Evolutionary conservation across 805 yeast species (phyloP), one percentile per base, ranked within the genome.

Genomic region (Saturnispora quitensis): DNA sequence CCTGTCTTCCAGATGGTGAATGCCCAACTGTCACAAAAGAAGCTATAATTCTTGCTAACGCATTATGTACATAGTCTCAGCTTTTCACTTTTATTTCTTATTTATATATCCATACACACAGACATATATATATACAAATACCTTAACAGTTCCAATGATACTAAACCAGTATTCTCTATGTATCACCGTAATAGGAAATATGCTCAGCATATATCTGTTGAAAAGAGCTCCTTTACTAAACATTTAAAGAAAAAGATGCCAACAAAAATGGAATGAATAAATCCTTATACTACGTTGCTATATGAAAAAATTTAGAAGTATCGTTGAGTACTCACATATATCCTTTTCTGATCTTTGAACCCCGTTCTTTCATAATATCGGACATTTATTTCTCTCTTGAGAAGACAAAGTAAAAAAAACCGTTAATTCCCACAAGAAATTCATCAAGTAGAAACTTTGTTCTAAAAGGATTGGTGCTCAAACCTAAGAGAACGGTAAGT

Each of bases 1-100:
- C 47, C 48, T 43, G 64, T 59, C 24, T 63, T 56, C 51, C 63
- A 66, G 42, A 42, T 53, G 17, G 59, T 65, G 22, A 63, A 66
- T 49, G 53, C 44, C 15, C 55, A 60, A 27, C 56, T 31, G 15
- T 12, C 17, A 12, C 31, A 40, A 24, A 40, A 40, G 17, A 45
- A 12, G 17, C 27, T 15, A 9, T 15, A 31, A 28, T 45, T 10
- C 18, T 45, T 18, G 22, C n/a, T 1, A 27, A 22, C 12, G n/a
- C 17, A 10, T 12, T 24, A 18, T 44, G 36, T 35, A 35, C 9
- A 18, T 22, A 42, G 27, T 43, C 12, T 18, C 42, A 18, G 24
- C 24, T n/a, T 38, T 38, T n/a, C 24, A 18, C 22, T 18, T 18
- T 18, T 15, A 10, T 38, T 38, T 2, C 28, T 5, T 25, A 5